Evolutionary conservation across 495 filamentous ascomycete species (phyloP).

Genomic region (Xylaria scruposa): DNA sequence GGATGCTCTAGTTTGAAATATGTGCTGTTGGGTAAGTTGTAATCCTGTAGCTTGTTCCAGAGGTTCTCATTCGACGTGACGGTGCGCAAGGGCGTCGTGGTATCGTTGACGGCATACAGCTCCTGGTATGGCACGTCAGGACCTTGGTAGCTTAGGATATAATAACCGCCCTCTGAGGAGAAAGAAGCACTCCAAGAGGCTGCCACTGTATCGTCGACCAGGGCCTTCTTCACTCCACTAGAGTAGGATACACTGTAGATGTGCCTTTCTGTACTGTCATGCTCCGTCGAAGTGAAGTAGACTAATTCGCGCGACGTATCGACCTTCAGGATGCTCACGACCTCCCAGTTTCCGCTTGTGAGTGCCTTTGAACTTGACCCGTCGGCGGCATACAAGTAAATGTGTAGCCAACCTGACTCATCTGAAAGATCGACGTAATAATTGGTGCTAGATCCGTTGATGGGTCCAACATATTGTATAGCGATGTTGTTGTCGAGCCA

Average conservation of each 20-base stretch:
- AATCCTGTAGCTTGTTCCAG: slow-evolving; percentile 50
- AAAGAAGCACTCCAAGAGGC: slow-evolving; percentile 63
- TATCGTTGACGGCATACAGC: slow-evolving; percentile 55
- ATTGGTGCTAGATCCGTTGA: slow-evolving; percentile 41
- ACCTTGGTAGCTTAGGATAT: slow-evolving; percentile 62
- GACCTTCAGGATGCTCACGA: slow-evolving; percentile 55
- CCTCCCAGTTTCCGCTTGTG: slow-evolving; percentile 64
- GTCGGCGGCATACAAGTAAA: slow-evolving; percentile 61
- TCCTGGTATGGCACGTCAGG: slow-evolving; percentile 64
- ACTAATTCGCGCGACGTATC: slow-evolving; percentile 55
- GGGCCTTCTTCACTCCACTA: slow-evolving; percentile 52
- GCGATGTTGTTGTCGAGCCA: slow-evolving; percentile 63
- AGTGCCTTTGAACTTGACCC: slow-evolving; percentile 53
- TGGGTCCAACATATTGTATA: slow-evolving; percentile 52
- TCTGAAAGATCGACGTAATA: slow-evolving; percentile 65
- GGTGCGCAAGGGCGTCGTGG: slow-evolving; percentile 50
- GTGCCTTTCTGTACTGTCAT: slow-evolving; percentile 61
- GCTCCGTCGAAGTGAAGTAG: slow-evolving; percentile 63
- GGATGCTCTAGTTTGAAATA: slow-evolving; percentile 57
- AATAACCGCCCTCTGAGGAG: slow-evolving; percentile 58
- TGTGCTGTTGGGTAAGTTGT: slow-evolving; percentile 57
- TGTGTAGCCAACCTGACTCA: slow-evolving; percentile 60
- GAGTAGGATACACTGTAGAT: slow-evolving; percentile 59
- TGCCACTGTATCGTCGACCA: slow-evolving; percentile 56
- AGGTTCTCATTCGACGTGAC: slow-evolving; percentile 59